Percentiles rank a stretch among this genome's conserved stretches.
Conservation (phyloP, 2,329 filamentous ascomycete species). For the Aspergillus fructus region DNA sequence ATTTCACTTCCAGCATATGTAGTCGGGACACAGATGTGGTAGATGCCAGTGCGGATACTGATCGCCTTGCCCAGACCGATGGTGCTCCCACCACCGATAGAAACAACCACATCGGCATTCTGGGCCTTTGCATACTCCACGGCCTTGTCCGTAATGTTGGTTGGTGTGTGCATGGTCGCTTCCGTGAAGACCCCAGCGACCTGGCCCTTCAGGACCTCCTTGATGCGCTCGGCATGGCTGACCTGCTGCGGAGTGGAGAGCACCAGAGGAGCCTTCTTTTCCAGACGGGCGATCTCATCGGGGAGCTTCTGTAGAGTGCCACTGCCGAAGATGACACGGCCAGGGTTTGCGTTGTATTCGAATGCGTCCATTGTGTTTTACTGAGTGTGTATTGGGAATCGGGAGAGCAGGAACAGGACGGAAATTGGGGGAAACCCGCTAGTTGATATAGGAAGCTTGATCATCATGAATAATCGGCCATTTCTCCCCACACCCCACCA, state of each 20-base stretch:
- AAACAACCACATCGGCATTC: constrained; percentile 57
- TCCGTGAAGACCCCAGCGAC: constrained; percentile 55
- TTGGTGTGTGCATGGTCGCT: constrained; percentile 65
- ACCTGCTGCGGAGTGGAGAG: constrained; percentile 58
- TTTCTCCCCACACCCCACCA: constrained; percentile 22
- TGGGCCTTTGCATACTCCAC: constrained; percentile 47
- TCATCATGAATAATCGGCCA: constrained; percentile 25
- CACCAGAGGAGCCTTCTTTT: constrained; percentile 52
- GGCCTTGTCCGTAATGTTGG: constrained; percentile 57
- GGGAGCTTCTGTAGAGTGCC: constrained; percentile 53
- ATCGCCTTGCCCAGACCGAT: constrained; percentile 63
- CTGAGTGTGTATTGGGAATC: not conserved
- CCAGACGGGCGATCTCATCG: constrained; percentile 45
- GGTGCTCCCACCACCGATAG: constrained; percentile 63
- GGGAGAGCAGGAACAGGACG: not conserved
- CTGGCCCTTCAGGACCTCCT: constrained; percentile 45
- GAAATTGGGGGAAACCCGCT: not conserved
- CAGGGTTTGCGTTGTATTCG: constrained; percentile 56
- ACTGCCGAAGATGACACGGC: constrained; percentile 57
- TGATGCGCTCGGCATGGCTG: constrained; percentile 47
- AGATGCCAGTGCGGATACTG: constrained; percentile 52
- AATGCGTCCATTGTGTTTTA: constrained; percentile 50
- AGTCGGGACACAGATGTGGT: constrained; percentile 62
- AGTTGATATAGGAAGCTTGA: constrained; percentile 14
- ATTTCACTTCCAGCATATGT: constrained; percentile 64